Conservation (phyloP, 2,329 filamentous ascomycete species). For the Tolypocladium tundrense region DNA sequence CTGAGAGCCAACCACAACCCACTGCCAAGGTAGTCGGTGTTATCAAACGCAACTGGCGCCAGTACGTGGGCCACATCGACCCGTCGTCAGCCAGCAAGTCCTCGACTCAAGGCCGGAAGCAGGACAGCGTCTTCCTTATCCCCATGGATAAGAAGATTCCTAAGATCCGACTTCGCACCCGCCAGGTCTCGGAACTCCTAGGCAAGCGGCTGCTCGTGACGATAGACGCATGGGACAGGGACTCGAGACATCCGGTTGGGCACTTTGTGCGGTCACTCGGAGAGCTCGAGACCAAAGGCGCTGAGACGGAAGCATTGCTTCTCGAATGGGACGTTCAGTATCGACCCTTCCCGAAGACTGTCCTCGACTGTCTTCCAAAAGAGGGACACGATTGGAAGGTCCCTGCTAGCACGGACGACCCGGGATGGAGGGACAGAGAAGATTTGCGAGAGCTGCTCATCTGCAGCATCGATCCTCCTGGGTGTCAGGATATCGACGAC, state of each 20-base stretch:
- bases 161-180: slow-evolving; percentile 86
- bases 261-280: slow-evolving; percentile 91
- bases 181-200: slow-evolving; percentile 78
- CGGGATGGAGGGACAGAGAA: slow-evolving; percentile 75
- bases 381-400: slow-evolving; percentile 95
- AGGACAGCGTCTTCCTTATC: slow-evolving; percentile 88
- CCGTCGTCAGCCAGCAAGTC: slow-evolving; percentile 69
- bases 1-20: slow-evolving; percentile 73
- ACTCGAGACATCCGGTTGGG: slow-evolving; percentile 83
- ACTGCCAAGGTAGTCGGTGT: slow-evolving; percentile 88
- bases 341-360: slow-evolving; percentile 89
- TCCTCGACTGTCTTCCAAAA: slow-evolving; percentile 81
- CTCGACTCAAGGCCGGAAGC: slow-evolving; percentile 66
- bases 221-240: slow-evolving; percentile 90
- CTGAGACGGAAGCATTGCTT: slow-evolving; percentile 88
- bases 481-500: slow-evolving; percentile 97
- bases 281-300: slow-evolving; percentile 92
- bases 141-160: slow-evolving; percentile 98
- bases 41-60: slow-evolving; percentile 92
- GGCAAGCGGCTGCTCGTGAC: slow-evolving; percentile 88
- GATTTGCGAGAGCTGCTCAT: slow-evolving; percentile 81
- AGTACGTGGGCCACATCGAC: slow-evolving; percentile 95
- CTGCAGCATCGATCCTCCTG: slow-evolving; percentile 93
- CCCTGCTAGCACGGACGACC: slow-evolving; percentile 65
- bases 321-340: slow-evolving; percentile 98